Evolutionary conservation across 2,329 filamentous ascomycete species (phyloP), one percentile per base, ranked within the genome.

Genomic region (Exophiala dermatitidis): DNA sequence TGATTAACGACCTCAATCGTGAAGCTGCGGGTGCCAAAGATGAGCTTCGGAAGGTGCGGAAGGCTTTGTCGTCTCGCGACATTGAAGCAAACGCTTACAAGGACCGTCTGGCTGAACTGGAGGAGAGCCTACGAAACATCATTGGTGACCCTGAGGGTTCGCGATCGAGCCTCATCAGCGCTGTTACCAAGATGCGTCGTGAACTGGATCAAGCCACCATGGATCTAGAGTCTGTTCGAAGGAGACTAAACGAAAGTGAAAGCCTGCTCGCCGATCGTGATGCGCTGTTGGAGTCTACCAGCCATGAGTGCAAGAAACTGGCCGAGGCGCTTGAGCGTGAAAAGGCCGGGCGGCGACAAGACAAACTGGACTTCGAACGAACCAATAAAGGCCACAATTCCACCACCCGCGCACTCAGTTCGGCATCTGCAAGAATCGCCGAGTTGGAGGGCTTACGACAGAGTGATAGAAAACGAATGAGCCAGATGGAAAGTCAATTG

Each of bases 281-380:
- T 66, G 79, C 83, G 2, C 77, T 97, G 3, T 81, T 98, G 6
- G 93, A 98, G 69, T 88, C 84, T 29, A 88, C 93, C 64, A 88
- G 85, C 2, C 79, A 97, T 26, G 93, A 98, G 68, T 86, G 83
- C 50, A 83, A 88, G 55, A 90, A 90, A 63, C 75, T 97, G 7
- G 83, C 84, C 1, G 91, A 97, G 60, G 77, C 95, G 49, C 82
- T 97, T 9, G 91, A 97, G 47, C 94, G 94, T 64, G 93, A 98
- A 71, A 83, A 90, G 9, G 81, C 88, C 60, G 82, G 81, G 26
- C 89, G 94, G 63, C 85, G 89, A 59, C 87, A 88, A 64, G 93
- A 95, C 54, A 90, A 90, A 67, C 81, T 88, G 57, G 84, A 90
- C 54, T 94, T 88, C 63, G 93, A 98, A 64, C 88, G 87, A 36